Percentiles rank a stretch among this genome's conserved stretches.
Evolutionary conservation across 805 yeast species (phyloP).

Genomic region (Pichia nanzhaoensis): DNA sequence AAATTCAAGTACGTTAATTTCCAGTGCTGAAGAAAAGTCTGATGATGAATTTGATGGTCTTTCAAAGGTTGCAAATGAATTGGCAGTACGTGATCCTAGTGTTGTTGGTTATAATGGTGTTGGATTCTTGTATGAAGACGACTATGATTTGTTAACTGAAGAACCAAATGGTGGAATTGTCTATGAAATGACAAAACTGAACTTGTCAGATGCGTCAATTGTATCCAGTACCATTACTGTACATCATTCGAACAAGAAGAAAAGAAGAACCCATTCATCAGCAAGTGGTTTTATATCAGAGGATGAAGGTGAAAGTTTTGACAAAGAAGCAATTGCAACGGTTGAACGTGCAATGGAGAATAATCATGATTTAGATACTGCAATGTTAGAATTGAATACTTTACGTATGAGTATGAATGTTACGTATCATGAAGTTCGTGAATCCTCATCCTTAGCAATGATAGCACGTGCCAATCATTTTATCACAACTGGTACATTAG

Average conservation of each 20-base stretch:
- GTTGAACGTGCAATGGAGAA: slow-evolving; percentile 87
- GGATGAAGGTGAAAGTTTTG: slow-evolving; percentile 58
- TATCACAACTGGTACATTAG: slow-evolving; percentile 69
- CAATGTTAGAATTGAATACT: slow-evolving; percentile 86
- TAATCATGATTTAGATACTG: slow-evolving; percentile 90
- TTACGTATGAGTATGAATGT: slow-evolving; percentile 97
- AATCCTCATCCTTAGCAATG: slow-evolving; percentile 71
- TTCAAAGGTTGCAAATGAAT: slow-evolving; percentile 12
- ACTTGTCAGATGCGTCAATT: slow-evolving; percentile 48
- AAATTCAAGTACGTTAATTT: slow-evolving; percentile 6
- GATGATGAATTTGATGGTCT: slow-evolving; percentile 7
- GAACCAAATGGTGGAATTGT: slow-evolving; percentile 30
- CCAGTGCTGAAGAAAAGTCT: slow-evolving; percentile 19
- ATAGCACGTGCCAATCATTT: slow-evolving; percentile 63
- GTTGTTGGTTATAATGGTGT: slow-evolving; percentile 44
- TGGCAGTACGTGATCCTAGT: slow-evolving; percentile 23
- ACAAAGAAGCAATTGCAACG: slow-evolving; percentile 87
- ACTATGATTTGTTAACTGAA: slow-evolving; percentile 25
- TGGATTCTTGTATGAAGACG: slow-evolving; percentile 44
- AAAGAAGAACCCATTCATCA: slow-evolving; percentile 33
- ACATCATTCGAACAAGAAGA: slow-evolving; percentile 29
- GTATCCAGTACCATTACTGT: slow-evolving; percentile 39
- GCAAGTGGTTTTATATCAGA: slow-evolving; percentile 35
- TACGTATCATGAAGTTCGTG: slow-evolving; percentile 84
- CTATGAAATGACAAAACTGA: slow-evolving; percentile 37